phyloP scores from a whole-genome alignment of 768 basidiomycete genomes.

The Zangia roseola region DNA sequence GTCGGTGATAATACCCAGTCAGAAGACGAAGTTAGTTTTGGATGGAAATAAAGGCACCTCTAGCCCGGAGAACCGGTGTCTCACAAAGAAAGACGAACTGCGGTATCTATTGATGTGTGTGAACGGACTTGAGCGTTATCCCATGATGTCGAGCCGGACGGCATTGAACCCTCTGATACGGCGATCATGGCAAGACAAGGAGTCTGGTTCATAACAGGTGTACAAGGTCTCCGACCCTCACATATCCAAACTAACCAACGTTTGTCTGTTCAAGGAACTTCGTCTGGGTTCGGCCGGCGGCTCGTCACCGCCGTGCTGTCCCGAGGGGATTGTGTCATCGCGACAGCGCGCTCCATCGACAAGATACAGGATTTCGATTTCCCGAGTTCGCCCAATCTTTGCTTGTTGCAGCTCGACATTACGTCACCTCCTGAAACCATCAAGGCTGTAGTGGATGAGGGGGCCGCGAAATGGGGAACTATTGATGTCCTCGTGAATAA shows the following conservation, averaged over 20 bases:
- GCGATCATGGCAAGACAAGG: background rate
- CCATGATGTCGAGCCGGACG: too few relatives aligned
- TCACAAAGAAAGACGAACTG: too few relatives aligned
- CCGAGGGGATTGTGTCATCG: constrained; percentile 61
- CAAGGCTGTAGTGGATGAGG: constrained; percentile 42
- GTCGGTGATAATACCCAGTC: too few relatives aligned
- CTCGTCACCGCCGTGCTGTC: constrained; percentile 44
- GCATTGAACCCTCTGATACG: background rate
- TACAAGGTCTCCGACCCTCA: background rate
- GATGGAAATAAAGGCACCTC: too few relatives aligned
- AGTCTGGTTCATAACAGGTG: constrained; percentile 25
- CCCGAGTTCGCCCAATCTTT: constrained; percentile 35
- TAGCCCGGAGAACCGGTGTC: too few relatives aligned
- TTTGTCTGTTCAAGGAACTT: constrained; percentile 40
- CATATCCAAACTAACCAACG: background rate
- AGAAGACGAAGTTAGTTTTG: too few relatives aligned
- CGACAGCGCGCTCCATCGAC: constrained; percentile 48
- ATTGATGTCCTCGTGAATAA: constrained; percentile 68
- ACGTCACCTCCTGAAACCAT: constrained; percentile 43
- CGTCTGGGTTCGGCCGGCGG: constrained; percentile 57
- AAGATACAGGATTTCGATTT: constrained; percentile 41
- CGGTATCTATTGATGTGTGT: too few relatives aligned
- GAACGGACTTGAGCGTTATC: too few relatives aligned
- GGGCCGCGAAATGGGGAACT: constrained; percentile 42
- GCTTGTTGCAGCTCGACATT: constrained; percentile 49